Conservation (phyloP, 78 protist genomes). For the Pelomyxa schiedti region DNA sequence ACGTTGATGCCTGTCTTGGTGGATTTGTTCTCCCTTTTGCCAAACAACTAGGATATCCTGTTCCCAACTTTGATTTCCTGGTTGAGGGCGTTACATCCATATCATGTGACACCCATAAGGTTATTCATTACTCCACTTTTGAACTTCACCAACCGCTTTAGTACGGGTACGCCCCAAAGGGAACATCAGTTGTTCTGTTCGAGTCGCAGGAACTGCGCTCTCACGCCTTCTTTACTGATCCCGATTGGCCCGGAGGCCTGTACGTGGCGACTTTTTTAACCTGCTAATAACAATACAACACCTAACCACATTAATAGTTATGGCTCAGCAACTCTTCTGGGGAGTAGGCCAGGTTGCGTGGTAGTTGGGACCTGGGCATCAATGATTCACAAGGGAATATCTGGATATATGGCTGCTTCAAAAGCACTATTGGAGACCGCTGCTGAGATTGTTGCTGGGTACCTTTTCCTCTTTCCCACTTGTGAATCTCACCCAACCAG, state of each 20-base stretch:
- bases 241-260: constrained; percentile 38
- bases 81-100: constrained; percentile 68
- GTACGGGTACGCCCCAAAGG: constrained; percentile 84
- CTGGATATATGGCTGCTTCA: background rate
- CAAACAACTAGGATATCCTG: constrained; percentile 44
- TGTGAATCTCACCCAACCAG: no score
- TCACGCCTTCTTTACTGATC: constrained; percentile 27
- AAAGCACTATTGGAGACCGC: background rate
- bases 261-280: background rate
- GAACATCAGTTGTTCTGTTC: constrained; percentile 59
- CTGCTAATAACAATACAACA: background rate
- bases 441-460: background rate
- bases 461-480: no score
- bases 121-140: background rate
- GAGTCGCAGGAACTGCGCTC: constrained; percentile 19
- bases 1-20: constrained; percentile 79
- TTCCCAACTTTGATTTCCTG: constrained; percentile 60
- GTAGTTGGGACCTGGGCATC: constrained; percentile 85
- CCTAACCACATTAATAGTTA: constrained; percentile 66
- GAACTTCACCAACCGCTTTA: background rate
- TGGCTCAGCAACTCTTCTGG: constrained; percentile 76
- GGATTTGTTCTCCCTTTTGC: constrained; percentile 69
- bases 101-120: constrained; percentile 81
- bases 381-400: constrained; percentile 49
- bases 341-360: constrained; percentile 71